Evolutionary conservation across 2,329 filamentous ascomycete species (phyloP).

Genomic region (Aspergillus pseudoglaucus): DNA sequence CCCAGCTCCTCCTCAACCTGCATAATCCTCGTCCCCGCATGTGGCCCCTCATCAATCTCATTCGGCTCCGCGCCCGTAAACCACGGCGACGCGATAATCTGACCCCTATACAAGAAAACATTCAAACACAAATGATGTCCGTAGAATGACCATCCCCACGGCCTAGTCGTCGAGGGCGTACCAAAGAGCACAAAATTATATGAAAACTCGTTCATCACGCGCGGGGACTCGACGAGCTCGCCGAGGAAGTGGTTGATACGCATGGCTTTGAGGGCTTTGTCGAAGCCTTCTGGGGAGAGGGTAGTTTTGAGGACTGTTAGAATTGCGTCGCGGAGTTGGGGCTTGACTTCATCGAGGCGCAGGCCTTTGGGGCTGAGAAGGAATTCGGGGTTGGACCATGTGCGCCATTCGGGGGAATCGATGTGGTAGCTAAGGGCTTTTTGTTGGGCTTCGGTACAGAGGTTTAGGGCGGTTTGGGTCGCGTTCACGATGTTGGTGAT

Average conservation of each 20-base stretch:
- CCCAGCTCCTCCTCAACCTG: slow-evolving; percentile 59
- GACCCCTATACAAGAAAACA: slow-evolving; percentile 58
- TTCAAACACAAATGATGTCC: slow-evolving; percentile 73
- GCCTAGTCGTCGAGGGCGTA: slow-evolving; percentile 47
- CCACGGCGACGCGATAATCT: slow-evolving; percentile 65
- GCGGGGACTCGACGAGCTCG: slow-evolving; percentile 55
- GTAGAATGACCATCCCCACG: slow-evolving; percentile 71
- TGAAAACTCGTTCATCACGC: slow-evolving; percentile 65
- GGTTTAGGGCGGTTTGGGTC: slow-evolving; percentile 41
- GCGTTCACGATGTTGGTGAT: slow-evolving; percentile 52
- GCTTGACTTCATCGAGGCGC: slow-evolving; percentile 57
- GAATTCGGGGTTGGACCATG: slow-evolving; percentile 68
- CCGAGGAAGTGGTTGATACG: slow-evolving; percentile 70
- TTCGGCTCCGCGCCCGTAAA: slow-evolving; percentile 80
- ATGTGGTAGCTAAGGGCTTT: slow-evolving; percentile 53
- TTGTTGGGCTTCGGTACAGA: slow-evolving; percentile 46
- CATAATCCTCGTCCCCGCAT: slow-evolving; percentile 60
- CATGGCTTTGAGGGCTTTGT: slow-evolving; percentile 64
- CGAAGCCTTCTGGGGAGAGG: slow-evolving; percentile 63
- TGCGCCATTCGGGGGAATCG: slow-evolving; percentile 65
- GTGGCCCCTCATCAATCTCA: slow-evolving; percentile 58
- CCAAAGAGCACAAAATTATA: slow-evolving; percentile 73
- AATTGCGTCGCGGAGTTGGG: slow-evolving; percentile 43
- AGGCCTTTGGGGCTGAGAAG: slow-evolving; percentile 62
- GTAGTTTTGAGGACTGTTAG: slow-evolving; percentile 52